Base-by-base conservation (phyloP, 2,329 filamentous ascomycete species). In the Beauveria australis region DNA sequence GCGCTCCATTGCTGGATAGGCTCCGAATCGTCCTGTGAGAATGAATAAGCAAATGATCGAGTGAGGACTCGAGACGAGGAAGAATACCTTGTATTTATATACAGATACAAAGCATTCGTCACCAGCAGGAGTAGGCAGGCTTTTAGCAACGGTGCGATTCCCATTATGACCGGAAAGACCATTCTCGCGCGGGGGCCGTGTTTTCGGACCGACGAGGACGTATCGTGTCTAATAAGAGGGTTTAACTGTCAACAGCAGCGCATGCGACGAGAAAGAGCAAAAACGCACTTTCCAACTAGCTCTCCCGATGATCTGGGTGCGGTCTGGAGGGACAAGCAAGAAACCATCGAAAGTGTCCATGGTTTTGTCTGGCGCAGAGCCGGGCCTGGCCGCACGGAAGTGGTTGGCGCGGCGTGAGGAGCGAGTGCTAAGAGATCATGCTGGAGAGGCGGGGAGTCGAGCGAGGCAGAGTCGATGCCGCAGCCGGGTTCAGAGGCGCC, bases 11-110 rank as follows among this genome's bases (percentile, higher is more conserved):
- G 81, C 53, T 82, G 78, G 28, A 79, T 72, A 22, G 80, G 78
- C 49, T 85, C 83, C 62, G 66, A 69, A 63, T 87, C 83, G 48
- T 82, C 80, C 76, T 82, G 64, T 26, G 19, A 62, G 28, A 46
- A 62, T 66, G 60, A 65, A 63, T 52, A 62, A 62, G 67, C 33
- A 61, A 47, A 28, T 19, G 14, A 5, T 18, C 3, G 19, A 37
- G 19, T n/a, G 10, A 4, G 19, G 10, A 6, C 3, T 33, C n/a
- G 14, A 40, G 41, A 22, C 16, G 41, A 40, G 30, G 18, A 24
- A 44, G 26, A 72, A 62, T 65, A 84, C 81, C 75, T 81, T 84
- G 65, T 76, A 71, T 67, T 86, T 86, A 72, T 79, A 85, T 30
- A 85, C 74, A 40, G 78, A 79, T 19, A 85, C 72, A 62, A 75